Evolutionary conservation across 2,329 filamentous ascomycete genomes (phyloP).

Genomic region (Paracorniculantispora psalliotae): DNA sequence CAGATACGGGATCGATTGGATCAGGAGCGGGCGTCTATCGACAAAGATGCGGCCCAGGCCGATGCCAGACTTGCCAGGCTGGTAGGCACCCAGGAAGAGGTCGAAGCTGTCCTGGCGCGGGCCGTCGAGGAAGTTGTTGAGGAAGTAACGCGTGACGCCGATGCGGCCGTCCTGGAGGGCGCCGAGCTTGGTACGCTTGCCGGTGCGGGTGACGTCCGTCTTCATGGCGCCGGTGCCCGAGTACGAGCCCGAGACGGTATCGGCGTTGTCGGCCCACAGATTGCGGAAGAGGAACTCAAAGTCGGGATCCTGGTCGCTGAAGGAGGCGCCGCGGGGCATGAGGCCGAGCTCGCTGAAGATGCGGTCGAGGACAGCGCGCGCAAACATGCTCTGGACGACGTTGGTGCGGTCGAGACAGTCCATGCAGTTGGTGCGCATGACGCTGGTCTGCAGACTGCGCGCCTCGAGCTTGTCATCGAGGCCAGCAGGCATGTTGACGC

Average conservation of each 20-base stretch:
- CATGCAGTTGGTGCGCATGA: slow-evolving; percentile 98
- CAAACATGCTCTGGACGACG: slow-evolving; percentile 95
- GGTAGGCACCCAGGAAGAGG: slow-evolving; percentile 83
- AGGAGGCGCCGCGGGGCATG: slow-evolving; percentile 68
- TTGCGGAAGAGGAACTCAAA: slow-evolving; percentile 95
- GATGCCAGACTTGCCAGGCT: slow-evolving; percentile 66
- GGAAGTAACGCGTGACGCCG: slow-evolving; percentile 80
- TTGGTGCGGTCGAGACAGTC: slow-evolving; percentile 97
- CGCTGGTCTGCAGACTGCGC: slow-evolving; percentile 75
- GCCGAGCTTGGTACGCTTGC: slow-evolving; percentile 78
- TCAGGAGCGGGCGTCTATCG: slow-evolving; percentile 77
- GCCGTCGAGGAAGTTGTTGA: slow-evolving; percentile 93
- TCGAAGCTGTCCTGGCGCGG: slow-evolving; percentile 94
- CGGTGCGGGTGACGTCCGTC: slow-evolving; percentile 95
- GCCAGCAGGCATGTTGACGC: slow-evolving; percentile 74
- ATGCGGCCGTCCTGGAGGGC: slow-evolving; percentile 83
- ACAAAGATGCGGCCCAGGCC: slow-evolving; percentile 72
- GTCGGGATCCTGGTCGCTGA: slow-evolving; percentile 66
- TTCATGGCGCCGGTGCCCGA: slow-evolving; percentile 96
- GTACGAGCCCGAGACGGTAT: slow-evolving; percentile 88
- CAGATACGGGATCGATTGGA: slow-evolving; percentile 92
- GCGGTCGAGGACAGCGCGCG: slow-evolving; percentile 79
- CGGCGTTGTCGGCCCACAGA: slow-evolving; percentile 97
- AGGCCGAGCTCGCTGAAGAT: slow-evolving; percentile 83
- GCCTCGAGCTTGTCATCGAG: slow-evolving; percentile 69